These are phyloP conservation scores for Coniochaeta prunicola DNA, from an alignment of 2,329 filamentous ascomycete genomes.

Conservation along the genomic window DNA sequence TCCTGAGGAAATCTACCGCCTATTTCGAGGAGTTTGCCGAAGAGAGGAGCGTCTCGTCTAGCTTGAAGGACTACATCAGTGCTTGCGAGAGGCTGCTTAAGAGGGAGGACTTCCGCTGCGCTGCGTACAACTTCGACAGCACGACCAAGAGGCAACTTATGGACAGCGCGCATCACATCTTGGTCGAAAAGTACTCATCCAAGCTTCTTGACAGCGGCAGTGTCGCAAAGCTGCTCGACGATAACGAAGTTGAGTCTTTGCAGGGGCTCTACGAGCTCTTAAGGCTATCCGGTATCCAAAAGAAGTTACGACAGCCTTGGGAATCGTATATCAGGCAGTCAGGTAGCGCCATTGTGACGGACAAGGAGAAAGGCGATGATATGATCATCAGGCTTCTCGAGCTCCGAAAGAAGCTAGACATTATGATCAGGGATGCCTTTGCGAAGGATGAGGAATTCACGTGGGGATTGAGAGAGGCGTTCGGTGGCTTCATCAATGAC, in stretches of 20 bases:
- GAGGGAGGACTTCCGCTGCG: conserved; percentile 68
- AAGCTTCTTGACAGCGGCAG: conserved; percentile 60
- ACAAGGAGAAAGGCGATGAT: conserved; percentile 68
- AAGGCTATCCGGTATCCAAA: conserved; percentile 61
- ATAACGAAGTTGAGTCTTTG: conserved; percentile 62
- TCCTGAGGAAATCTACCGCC: conserved; percentile 58
- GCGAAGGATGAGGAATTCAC: conserved; percentile 67
- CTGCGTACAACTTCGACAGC: conserved; percentile 73
- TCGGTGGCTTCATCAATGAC: conserved; percentile 89
- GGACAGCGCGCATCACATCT: conserved; percentile 60
- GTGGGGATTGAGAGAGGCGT: conserved; percentile 75
- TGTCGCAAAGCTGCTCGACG: conserved; percentile 65
- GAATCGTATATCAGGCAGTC: conserved; percentile 69
- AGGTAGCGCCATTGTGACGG: conserved; percentile 71
- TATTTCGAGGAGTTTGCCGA: conserved; percentile 68
- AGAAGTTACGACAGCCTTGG: conserved; percentile 66
- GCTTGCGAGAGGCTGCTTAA: conserved; percentile 62
- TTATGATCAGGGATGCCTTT: conserved; percentile 72
- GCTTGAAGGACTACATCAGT: conserved; percentile 69
- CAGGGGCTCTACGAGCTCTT: conserved; percentile 73
- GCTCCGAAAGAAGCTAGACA: conserved; percentile 72
- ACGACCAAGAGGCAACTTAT: conserved; percentile 75
- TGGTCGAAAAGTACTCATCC: conserved; percentile 62
- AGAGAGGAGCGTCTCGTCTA: conserved; percentile 50
- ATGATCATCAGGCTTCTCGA: conserved; percentile 82